A percentile compares a stretch with the other conserved stretches of the same genome.
Evolutionary conservation across 2,329 filamentous ascomycete genomes (phyloP).

Genomic region (Penicillium olsonii): DNA sequence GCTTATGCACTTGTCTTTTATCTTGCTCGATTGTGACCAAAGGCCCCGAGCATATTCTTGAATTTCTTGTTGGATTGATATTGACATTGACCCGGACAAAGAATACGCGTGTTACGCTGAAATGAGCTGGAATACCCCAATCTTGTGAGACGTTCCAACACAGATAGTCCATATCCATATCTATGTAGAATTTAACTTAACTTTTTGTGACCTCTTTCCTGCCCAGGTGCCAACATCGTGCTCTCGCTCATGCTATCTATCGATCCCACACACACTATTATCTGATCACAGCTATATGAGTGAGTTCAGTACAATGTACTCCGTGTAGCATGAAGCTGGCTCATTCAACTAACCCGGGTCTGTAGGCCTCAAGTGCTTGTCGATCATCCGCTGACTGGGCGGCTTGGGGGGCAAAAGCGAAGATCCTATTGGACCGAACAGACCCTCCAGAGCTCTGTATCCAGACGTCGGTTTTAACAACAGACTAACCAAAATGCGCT

Average conservation of each 20-base stretch:
- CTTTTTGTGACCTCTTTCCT: background rate
- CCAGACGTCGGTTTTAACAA: background rate
- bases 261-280: no score
- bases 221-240: background rate
- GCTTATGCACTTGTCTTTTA: background rate
- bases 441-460: background rate
- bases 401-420: background rate
- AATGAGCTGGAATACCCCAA: slow-evolving; percentile 17
- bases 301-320: no score
- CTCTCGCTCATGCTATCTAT: background rate
- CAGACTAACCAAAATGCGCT: background rate
- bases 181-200: slow-evolving; percentile 7
- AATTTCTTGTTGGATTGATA: slow-evolving; percentile 6
- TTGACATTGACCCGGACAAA: slow-evolving; percentile 9
- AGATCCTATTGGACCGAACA: background rate
- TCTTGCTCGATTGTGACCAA: background rate
- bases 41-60: slow-evolving; percentile 5
- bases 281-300: no score
- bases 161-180: slow-evolving; percentile 9
- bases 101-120: slow-evolving; percentile 9
- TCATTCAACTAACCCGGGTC: no score
- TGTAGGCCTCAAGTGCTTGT: no score
- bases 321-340: no score
- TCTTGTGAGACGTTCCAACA: slow-evolving; percentile 9
- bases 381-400: background rate